A percentile compares a stretch with the other conserved stretches of the same genome.
Evolutionary conservation across 2,329 filamentous ascomycete species (phyloP).

Genomic region (Talaromyces sp.): DNA sequence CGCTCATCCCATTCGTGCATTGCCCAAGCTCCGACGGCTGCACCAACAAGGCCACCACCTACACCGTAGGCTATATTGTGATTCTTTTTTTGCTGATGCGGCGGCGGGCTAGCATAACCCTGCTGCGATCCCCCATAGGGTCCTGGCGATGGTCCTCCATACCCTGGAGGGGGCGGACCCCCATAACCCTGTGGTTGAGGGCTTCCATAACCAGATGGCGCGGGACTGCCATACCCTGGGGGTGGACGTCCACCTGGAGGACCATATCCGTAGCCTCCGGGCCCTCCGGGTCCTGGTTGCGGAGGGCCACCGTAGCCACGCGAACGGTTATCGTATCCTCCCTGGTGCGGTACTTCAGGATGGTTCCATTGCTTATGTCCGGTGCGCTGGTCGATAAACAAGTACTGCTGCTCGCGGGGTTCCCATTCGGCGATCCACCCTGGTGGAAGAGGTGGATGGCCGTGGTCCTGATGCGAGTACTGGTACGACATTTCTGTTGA

Average conservation of each 20-base stretch:
- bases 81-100: constrained; percentile 3
- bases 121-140: not conserved
- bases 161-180: constrained; percentile 1
- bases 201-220: not conserved
- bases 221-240: not conserved
- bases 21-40: constrained; percentile 6
- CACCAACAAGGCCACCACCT: constrained; percentile 7
- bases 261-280: not conserved
- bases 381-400: constrained; percentile 8
- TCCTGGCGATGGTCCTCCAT: not conserved
- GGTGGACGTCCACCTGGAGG: not conserved
- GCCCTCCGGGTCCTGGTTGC: not conserved
- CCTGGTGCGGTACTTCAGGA: constrained; percentile 2
- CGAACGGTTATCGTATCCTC: not conserved
- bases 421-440: constrained; percentile 8
- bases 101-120: constrained; percentile 2
- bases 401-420: constrained; percentile 3
- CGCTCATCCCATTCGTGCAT: constrained; percentile 10
- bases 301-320: constrained; percentile 2
- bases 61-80: constrained; percentile 5
- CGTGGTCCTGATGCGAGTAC: constrained; percentile 10
- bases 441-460: constrained; percentile 8
- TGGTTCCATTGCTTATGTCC: constrained; percentile 9
- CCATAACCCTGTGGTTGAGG: constrained; percentile 1
- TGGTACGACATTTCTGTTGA: constrained; percentile 7